Base-by-base conservation (phyloP, 169 alveolate species). In the Toxoplasma gondii region DNA sequence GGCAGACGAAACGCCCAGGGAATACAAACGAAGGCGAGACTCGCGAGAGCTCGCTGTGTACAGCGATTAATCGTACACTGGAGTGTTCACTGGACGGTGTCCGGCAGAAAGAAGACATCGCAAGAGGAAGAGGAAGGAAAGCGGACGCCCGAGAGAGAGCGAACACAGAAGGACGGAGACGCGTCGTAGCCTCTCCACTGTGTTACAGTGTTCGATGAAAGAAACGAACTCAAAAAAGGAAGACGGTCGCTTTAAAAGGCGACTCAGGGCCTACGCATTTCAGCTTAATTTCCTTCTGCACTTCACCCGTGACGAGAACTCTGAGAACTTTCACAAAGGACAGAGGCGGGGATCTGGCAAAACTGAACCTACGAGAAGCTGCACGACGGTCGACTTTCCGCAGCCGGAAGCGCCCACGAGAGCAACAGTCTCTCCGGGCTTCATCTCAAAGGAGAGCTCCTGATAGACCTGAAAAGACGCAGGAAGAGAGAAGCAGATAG, bases 391-490 rank as follows among this genome's bases (percentile, higher is more conserved):
- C 34, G 98, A 95, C 96, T 98, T 98, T 36, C 99, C 99, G 88
- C 98, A 94, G 12, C 99, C 99, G 29, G 98, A 96, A 82, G 97
- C 98, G 29, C 99, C 99, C 0, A 98, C 98, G 74, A 98, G 91
- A 39, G 98, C 99, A 17, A 96, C 97, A 16, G 96, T 94, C 91
- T 97, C 95, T 86, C 98, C 98, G 29, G 97, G 93, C 38, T 91
- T 49, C 38, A 97, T 92, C 44, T 95, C 93, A 82, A 97, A 92
- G 95, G 95, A 92, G 88, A 98, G 94, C 41, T 95, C 93, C 22
- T 95, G 84, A 86, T 88, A 92, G 31, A 94, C 91, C 93, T 94
- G 95, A 0, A 16, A 27, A 9, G 67, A 53, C 27, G 27, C 67
- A 53, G 19, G 38, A 69, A 29, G 38, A n/a, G 29, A 69, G 24